A percentile compares a stretch with the other conserved stretches of the same genome.
Conservation (phyloP, 345 rosid species). For the Corchorus capsularis region DNA sequence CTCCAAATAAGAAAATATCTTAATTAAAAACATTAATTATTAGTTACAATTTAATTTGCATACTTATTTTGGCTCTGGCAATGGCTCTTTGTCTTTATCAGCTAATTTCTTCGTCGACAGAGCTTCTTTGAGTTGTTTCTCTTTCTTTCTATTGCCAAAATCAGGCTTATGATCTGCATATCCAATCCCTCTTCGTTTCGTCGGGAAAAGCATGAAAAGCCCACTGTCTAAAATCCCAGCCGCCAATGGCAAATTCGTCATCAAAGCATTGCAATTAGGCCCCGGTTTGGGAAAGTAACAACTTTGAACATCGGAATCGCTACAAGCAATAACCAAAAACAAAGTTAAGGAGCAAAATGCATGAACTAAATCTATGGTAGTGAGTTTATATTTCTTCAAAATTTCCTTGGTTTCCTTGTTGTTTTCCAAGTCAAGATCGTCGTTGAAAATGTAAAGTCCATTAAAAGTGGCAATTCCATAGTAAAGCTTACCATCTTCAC, state of each 20-base stretch:
- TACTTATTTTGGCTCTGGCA: too few species aligned
- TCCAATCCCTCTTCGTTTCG: conserved; percentile 45
- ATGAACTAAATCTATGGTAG: conserved; percentile 36
- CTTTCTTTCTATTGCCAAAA: background rate
- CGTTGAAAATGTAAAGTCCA: conserved; percentile 33
- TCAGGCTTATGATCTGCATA: conserved; percentile 1
- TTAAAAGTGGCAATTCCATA: conserved; percentile 40
- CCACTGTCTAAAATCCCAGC: conserved; percentile 33
- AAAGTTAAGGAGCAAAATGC: conserved; percentile 36
- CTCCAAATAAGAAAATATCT: too few species aligned
- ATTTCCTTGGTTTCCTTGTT: background rate
- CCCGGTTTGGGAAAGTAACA: conserved; percentile 33
- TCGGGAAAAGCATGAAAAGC: conserved; percentile 50
- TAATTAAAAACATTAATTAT: too few species aligned
- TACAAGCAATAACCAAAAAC: conserved; percentile 43
- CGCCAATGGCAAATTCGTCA: conserved; percentile 37
- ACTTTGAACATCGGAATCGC: conserved; percentile 28
- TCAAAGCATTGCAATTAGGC: conserved; percentile 16
- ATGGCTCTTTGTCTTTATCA: too few species aligned
- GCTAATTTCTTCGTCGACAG: too few species aligned
- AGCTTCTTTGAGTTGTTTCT: background rate
- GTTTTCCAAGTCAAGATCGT: background rate
- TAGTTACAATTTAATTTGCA: too few species aligned
- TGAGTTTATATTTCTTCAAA: conserved; percentile 7
- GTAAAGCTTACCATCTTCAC: conserved; percentile 34